Evolutionary conservation across 202 grass and related monocot species (phyloP).

Genomic region (Bolboschoenoplectus hybrid): DNA sequence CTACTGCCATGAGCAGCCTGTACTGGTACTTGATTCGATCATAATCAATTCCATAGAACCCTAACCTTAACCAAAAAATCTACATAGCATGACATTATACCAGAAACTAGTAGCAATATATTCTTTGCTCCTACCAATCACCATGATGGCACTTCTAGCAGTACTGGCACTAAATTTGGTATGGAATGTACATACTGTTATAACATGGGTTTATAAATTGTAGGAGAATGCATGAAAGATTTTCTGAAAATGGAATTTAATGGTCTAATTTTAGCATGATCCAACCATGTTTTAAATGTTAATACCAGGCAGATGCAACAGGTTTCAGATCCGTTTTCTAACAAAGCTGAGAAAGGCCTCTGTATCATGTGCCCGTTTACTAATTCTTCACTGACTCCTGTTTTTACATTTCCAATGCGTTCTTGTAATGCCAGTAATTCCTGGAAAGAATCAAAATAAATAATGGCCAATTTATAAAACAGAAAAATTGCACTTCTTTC

Average conservation of each 20-base stretch:
- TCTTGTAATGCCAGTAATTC: not conserved
- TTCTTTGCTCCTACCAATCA: not conserved
- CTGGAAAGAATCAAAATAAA: constrained; percentile 10
- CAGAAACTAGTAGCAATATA: not conserved
- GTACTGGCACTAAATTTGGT: not conserved
- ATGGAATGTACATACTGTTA: not conserved
- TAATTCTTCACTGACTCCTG: not conserved
- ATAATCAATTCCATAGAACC: not conserved
- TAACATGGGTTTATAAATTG: not conserved
- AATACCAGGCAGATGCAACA: constrained; percentile 25
- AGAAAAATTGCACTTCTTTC: not conserved
- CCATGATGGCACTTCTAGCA: not conserved
- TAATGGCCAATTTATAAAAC: not conserved
- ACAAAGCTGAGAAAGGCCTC: constrained; percentile 10
- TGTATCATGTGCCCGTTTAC: not conserved
- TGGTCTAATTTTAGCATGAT: not conserved
- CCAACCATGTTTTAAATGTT: not conserved
- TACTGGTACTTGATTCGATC: not conserved
- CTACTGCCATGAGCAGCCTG: not conserved
- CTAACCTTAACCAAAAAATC: not conserved
- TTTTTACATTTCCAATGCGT: not conserved
- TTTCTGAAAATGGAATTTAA: not conserved
- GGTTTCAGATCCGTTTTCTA: not conserved
- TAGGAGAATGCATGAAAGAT: not conserved
- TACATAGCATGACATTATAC: not conserved